Percentiles rank a stretch among this genome's conserved stretches.
Conservation (phyloP, 495 filamentous ascomycete species). For the Astrothelium subdiscretum region DNA sequence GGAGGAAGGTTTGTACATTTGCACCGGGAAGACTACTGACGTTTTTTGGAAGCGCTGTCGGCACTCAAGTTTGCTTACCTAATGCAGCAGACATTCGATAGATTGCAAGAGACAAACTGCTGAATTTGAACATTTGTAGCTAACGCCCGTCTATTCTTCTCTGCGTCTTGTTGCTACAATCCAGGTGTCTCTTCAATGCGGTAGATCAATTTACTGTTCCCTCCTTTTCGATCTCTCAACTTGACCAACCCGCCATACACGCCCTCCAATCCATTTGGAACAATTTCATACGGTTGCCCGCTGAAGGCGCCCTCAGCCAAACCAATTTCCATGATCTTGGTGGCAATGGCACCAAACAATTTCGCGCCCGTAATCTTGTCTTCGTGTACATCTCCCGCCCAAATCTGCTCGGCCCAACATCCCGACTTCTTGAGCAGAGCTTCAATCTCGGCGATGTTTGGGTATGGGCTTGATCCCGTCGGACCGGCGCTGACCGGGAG, state of each 20-base stretch:
- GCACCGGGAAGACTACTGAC: too few relatives aligned
- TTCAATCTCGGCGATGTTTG: background rate
- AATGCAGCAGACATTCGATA: too few relatives aligned
- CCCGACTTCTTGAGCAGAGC: background rate
- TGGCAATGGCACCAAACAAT: background rate
- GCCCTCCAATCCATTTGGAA: slow-evolving; percentile 35
- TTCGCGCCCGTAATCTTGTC: background rate
- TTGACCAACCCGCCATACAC: slow-evolving; percentile 42
- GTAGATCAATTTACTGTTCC: slow-evolving; percentile 47
- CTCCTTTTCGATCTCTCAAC: slow-evolving; percentile 39
- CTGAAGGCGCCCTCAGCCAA: slow-evolving; percentile 39
- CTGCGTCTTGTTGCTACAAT: background rate
- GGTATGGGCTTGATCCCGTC: background rate
- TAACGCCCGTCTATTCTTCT: too few relatives aligned
- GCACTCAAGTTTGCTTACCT: too few relatives aligned
- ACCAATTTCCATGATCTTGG: slow-evolving; percentile 30
- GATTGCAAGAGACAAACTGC: background rate
- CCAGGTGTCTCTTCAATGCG: slow-evolving; percentile 17
- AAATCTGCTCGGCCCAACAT: background rate
- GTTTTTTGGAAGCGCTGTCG: too few relatives aligned
- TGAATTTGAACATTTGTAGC: too few relatives aligned
- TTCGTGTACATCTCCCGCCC: background rate
- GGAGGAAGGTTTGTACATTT: too few relatives aligned
- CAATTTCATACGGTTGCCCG: slow-evolving; percentile 37
- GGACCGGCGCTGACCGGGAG: background rate